Evolutionary conservation across 345 rosid species (phyloP).

Genomic region (Rhizophora mangle): DNA sequence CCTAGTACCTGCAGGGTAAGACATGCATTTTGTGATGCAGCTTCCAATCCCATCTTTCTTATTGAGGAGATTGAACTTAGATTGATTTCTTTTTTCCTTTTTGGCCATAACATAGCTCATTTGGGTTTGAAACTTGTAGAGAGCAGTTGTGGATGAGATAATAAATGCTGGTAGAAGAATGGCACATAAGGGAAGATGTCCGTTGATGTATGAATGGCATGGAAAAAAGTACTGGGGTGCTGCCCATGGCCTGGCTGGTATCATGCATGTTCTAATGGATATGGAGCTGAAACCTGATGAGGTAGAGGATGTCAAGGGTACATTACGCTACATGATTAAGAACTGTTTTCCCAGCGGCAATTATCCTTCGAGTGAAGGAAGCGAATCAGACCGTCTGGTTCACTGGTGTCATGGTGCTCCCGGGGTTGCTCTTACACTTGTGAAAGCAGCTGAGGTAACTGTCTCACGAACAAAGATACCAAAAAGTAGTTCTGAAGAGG

Average conservation of each 20-base stretch:
- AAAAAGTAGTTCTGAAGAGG: not conserved
- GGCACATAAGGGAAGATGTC: constrained; percentile 42
- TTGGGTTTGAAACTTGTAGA: constrained; percentile 31
- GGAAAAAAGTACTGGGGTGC: constrained; percentile 76
- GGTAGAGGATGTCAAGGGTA: constrained; percentile 58
- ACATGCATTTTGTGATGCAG: not conserved
- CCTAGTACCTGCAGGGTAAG: constrained; percentile 39
- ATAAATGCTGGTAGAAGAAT: constrained; percentile 49
- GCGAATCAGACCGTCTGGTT: constrained; percentile 40
- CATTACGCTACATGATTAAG: constrained; percentile 55
- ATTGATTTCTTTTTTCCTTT: not conserved
- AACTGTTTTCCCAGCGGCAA: constrained; percentile 59
- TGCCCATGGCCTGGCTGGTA: constrained; percentile 71
- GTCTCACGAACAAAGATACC: not conserved
- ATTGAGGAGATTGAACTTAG: not conserved
- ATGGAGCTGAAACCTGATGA: constrained; percentile 58
- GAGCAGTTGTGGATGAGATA: constrained; percentile 51
- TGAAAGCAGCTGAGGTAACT: constrained; percentile 62
- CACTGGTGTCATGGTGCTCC: constrained; percentile 86
- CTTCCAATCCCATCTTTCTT: constrained; percentile 2
- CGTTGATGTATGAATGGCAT: constrained; percentile 78
- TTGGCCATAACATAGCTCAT: not conserved
- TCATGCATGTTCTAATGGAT: constrained; percentile 65
- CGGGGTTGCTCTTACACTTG: constrained; percentile 58
- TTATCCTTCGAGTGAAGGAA: constrained; percentile 59